Conservation (phyloP, 108 stramenopile species). For the Chaetoceros muelleri region DNA sequence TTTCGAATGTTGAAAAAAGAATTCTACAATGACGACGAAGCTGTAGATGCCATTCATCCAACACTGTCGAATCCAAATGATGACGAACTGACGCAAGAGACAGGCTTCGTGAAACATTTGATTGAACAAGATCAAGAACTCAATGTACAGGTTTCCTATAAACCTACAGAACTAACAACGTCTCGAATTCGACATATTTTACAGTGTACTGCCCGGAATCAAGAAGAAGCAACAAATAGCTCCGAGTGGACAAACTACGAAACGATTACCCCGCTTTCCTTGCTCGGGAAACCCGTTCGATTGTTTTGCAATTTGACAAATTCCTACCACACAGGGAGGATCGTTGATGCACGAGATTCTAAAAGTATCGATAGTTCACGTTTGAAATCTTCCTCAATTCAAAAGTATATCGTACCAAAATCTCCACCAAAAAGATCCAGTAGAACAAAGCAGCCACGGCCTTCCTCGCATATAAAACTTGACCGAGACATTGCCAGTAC, state of each 20-base stretch:
- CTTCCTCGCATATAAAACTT: constrained; percentile 3
- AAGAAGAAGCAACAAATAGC: too few relatives aligned
- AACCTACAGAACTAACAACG: background rate
- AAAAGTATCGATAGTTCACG: background rate
- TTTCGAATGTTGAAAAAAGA: constrained; percentile 23
- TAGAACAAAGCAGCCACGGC: constrained; percentile 9
- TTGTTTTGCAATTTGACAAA: constrained; percentile 25
- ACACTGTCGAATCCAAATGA: constrained; percentile 8
- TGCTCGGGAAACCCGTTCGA: constrained; percentile 20
- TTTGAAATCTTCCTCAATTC: background rate
- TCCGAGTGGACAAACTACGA: too few relatives aligned
- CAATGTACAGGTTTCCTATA: background rate
- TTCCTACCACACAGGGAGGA: constrained; percentile 29
- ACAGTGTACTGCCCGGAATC: background rate
- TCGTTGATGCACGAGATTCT: constrained; percentile 11
- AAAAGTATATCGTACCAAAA: background rate
- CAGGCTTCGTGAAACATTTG: background rate
- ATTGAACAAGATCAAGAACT: background rate
- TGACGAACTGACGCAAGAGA: background rate
- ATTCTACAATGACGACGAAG: constrained; percentile 19
- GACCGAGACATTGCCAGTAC: constrained; percentile 18
- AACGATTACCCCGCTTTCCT: background rate
- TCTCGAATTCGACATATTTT: constrained; percentile 23
- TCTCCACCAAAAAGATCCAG: constrained; percentile 14
- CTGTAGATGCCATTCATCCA: constrained; percentile 5